Percentiles rank a stretch among this genome's conserved stretches.
Evolutionary conservation across 1,284 basidiomycete genomes (phyloP).

Genomic region (Coriolopsis trogii): DNA sequence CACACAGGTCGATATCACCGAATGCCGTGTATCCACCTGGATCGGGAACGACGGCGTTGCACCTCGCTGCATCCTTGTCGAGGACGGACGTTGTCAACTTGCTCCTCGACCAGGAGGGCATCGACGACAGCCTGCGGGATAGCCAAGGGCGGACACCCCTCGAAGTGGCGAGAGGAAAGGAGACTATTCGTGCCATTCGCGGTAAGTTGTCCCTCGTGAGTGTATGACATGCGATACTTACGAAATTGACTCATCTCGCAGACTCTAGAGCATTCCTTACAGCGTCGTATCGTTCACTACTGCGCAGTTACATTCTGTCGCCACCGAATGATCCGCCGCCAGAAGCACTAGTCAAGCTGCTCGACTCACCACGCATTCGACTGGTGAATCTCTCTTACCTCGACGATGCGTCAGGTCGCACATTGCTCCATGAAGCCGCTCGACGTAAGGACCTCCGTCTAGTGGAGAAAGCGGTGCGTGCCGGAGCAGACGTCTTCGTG

Average conservation of each 20-base stretch:
- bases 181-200: constrained; percentile 75
- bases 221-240: neutral
- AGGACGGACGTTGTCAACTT: constrained; percentile 78
- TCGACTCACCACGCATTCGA: constrained; percentile 64
- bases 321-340: constrained; percentile 49
- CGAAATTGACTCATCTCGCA: constrained; percentile 34
- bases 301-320: constrained; percentile 77
- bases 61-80: constrained; percentile 84
- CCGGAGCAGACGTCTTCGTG: constrained; percentile 90
- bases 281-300: constrained; percentile 72
- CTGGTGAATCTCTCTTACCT: constrained; percentile 71
- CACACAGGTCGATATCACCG: constrained; percentile 77
- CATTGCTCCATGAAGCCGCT: constrained; percentile 89
- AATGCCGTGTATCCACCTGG: constrained; percentile 71
- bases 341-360: constrained; percentile 52
- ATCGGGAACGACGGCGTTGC: constrained; percentile 82
- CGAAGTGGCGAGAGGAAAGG: constrained; percentile 78
- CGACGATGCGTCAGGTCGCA: constrained; percentile 78
- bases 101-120: constrained; percentile 75
- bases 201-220: constrained; percentile 47
- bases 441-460: constrained; percentile 80
- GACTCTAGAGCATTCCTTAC: constrained; percentile 84
- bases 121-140: constrained; percentile 84
- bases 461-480: constrained; percentile 82
- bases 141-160: constrained; percentile 69